phyloP scores from a whole-genome alignment of 2,329 filamentous ascomycete species.

The Aspergillus udagawae region DNA sequence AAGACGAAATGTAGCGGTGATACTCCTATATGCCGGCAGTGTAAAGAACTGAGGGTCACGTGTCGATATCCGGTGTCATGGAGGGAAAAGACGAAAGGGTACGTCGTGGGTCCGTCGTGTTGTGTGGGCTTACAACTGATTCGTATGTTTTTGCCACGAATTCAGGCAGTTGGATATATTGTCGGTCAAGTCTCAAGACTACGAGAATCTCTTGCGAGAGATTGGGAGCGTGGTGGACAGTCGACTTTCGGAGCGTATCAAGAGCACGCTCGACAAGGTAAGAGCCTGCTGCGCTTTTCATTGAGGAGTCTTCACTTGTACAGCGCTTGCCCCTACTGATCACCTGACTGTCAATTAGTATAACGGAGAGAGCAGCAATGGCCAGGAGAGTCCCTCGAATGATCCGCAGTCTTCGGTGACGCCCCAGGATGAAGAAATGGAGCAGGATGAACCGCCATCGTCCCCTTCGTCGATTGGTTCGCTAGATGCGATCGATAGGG shows the following conservation, averaged over 20 bases:
- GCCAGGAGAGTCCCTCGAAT: slow-evolving; percentile 16
- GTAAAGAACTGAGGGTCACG: slow-evolving; percentile 32
- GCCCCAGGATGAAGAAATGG: slow-evolving; percentile 24
- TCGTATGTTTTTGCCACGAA: neutral
- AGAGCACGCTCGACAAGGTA: slow-evolving; percentile 36
- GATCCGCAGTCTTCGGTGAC: slow-evolving; percentile 27
- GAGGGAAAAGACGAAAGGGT: slow-evolving; percentile 38
- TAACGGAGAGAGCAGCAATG: slow-evolving; percentile 11
- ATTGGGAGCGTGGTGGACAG: slow-evolving; percentile 31
- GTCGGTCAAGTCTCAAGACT: slow-evolving; percentile 30
- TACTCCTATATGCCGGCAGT: slow-evolving; percentile 39
- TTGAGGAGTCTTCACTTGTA: neutral
- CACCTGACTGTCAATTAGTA: slow-evolving; percentile 17
- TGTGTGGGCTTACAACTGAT: slow-evolving; percentile 3
- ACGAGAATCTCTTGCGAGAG: slow-evolving; percentile 38
- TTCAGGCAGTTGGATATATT: slow-evolving; percentile 33
- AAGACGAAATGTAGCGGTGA: slow-evolving; percentile 46
- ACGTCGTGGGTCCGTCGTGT: slow-evolving; percentile 3
- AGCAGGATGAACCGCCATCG: slow-evolving; percentile 21
- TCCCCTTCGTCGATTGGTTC: slow-evolving; percentile 38
- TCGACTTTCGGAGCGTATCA: slow-evolving; percentile 33
- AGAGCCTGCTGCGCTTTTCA: neutral
- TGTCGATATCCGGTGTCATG: slow-evolving; percentile 40
- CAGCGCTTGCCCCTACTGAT: slow-evolving; percentile 1
- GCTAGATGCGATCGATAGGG: slow-evolving; percentile 43